These are phyloP conservation scores for Collybia sp. DNA, from an alignment of 768 basidiomycete species.

Conservation along the genomic window DNA sequence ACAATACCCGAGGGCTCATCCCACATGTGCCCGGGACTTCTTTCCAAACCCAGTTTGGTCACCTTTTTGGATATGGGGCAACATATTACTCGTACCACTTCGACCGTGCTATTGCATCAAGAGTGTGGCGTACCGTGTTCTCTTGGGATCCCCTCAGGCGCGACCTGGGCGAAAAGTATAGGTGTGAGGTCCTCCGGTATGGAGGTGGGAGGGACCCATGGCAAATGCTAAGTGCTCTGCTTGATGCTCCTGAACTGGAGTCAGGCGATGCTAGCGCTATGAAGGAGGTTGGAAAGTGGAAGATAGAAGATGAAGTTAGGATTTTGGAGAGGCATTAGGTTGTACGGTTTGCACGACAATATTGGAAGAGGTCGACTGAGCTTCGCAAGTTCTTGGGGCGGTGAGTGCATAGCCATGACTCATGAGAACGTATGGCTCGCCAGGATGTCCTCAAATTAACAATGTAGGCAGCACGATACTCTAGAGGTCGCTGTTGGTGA, in stretches of 20 bases:
- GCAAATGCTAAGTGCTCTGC: conserved; percentile 77
- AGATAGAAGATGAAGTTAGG: conserved; percentile 69
- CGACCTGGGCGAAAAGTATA: conserved; percentile 77
- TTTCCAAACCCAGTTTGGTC: conserved; percentile 95
- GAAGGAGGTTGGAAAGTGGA: conserved; percentile 88
- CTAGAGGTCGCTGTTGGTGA: too few species aligned
- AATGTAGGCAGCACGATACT: conserved; percentile 5
- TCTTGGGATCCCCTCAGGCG: conserved; percentile 60
- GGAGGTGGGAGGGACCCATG: conserved; percentile 95
- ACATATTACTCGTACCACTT: conserved; percentile 98
- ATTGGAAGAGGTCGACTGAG: neutral
- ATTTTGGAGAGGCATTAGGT: conserved; percentile 54
- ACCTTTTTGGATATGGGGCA: conserved; percentile 94
- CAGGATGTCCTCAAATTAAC: too few species aligned
- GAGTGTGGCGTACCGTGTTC: conserved; percentile 84
- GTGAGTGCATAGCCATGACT: too few species aligned
- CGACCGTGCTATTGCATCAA: conserved; percentile 91
- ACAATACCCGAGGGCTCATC: conserved; percentile 70
- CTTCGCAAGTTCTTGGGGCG: too few species aligned
- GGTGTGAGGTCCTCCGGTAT: conserved; percentile 64
- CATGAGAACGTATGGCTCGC: too few species aligned
- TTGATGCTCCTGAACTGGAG: conserved; percentile 61
- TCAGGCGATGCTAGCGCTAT: conserved; percentile 79
- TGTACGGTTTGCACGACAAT: neutral
- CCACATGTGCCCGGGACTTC: conserved; percentile 83